Base-by-base conservation (phyloP, 495 filamentous ascomycete species). In the Articulospora tetracladia region DNA sequence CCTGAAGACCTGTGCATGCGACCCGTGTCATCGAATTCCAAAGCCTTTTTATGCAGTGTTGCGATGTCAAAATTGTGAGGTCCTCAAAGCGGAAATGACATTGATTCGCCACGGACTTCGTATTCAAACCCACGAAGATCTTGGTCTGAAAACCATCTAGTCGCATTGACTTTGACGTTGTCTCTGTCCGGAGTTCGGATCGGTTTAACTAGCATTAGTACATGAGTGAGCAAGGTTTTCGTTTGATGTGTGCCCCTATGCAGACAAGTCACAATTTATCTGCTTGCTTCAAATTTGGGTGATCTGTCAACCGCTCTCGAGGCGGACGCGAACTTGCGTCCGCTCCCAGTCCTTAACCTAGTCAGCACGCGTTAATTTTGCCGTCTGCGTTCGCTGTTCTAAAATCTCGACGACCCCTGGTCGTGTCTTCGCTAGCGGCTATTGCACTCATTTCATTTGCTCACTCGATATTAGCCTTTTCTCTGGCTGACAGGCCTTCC, bases 401-500 rank as follows among this genome's bases (percentile, higher is more conserved):
- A 15, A 44, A 44, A 44, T 44, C 17, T 44, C 17, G 39, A 44
- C 8, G 24, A 32, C 39, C 55, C 55, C 55, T 57, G 39, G 24
- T 27, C 6, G 41, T 32, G 23, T 19, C 28, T 12, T 24, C 28
- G 23, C 44, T 39, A 57, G 61, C 61, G 61, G 55, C 54, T 63
- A 63, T 63, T 55, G 17, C 36, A 10, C 23, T 13, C 17, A 22
- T 58, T 27, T 46, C 58, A 63, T 63, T 63, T 57, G 61, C 56
- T 63, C 28, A 47, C 34, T 11, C 10, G 26, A 19, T n/a, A 19
- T 36, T 46, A 41, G 44, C 46, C 30, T 34, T 25, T 22, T 54
- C n/a, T 8, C 24, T 28, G 23, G 20, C 57, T 53, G 2, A 34
- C 46, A 7, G 25, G 39, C 59, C 23, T 22, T 51, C 53, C 7